These are phyloP conservation scores for Chlorella sp. DNA, from an alignment of 139 green algal species.

Conservation along the genomic window DNA sequence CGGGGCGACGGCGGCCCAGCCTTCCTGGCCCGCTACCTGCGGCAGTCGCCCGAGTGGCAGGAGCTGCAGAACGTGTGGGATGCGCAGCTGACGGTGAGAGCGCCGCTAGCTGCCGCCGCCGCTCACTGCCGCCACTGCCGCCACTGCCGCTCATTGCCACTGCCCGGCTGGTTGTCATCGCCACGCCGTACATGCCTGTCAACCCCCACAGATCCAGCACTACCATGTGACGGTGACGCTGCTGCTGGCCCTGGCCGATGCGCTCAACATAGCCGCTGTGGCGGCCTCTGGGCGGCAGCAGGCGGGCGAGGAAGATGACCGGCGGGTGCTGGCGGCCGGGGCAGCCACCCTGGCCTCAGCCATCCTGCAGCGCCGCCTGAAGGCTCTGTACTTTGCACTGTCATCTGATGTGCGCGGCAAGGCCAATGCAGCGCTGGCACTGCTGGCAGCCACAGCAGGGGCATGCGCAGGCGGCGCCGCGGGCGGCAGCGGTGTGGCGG, in stretches of 20 bases:
- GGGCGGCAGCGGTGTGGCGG: background rate
- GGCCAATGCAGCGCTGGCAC: slow-evolving; percentile 51
- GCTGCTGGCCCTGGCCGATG: slow-evolving; percentile 31
- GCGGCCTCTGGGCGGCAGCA: background rate
- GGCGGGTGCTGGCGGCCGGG: background rate
- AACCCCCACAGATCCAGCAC: slow-evolving; percentile 16
- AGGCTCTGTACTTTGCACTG: slow-evolving; percentile 60
- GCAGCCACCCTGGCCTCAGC: slow-evolving; percentile 10
- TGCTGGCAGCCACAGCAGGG: slow-evolving; percentile 54
- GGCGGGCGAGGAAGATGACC: background rate
- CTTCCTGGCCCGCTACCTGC: slow-evolving; percentile 26
- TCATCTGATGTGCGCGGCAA: slow-evolving; percentile 35
- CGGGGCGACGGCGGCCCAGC: background rate
- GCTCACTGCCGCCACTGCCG: background rate
- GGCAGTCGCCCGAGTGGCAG: slow-evolving; percentile 21
- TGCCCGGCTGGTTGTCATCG: no score
- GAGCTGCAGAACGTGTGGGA: slow-evolving; percentile 43
- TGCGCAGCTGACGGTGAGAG: slow-evolving; percentile 38
- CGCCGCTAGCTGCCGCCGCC: background rate
- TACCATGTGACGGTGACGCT: slow-evolving; percentile 37
- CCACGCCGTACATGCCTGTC: background rate
- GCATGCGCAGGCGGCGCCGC: background rate
- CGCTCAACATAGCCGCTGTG: background rate
- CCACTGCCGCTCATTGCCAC: background rate
- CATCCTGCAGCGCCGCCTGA: slow-evolving; percentile 50